Conservation (phyloP, 192 early-diverging fungal genomes). For the Coemansia javaensis region DNA sequence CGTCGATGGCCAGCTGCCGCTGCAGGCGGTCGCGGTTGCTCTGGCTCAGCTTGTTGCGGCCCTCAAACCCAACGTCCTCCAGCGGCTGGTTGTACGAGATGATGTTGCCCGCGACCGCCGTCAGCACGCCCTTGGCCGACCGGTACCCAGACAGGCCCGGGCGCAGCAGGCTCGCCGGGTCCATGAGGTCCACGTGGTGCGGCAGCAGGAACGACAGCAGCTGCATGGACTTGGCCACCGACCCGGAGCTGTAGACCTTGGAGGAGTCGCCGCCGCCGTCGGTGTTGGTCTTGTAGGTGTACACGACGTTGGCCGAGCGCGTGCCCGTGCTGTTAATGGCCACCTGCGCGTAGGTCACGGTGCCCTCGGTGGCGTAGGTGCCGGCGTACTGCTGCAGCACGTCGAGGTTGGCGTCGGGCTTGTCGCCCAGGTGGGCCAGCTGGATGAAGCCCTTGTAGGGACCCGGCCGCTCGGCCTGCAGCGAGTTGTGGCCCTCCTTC, state of each 20-base stretch:
- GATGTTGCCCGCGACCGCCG: constrained; percentile 42
- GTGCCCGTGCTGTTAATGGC: constrained; percentile 13
- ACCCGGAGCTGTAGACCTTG: constrained; percentile 2
- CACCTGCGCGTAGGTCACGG: constrained; percentile 45
- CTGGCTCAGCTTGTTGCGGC: constrained; percentile 14
- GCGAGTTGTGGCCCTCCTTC: constrained; percentile 2
- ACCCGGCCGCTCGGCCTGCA: neutral
- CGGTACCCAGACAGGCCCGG: constrained; percentile 39
- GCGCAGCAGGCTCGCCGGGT: constrained; percentile 1
- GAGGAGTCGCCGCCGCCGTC: constrained; percentile 20
- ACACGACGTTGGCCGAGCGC: constrained; percentile 28
- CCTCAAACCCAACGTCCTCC: constrained; percentile 24
- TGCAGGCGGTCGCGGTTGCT: constrained; percentile 23
- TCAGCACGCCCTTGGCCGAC: constrained; percentile 50
- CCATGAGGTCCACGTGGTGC: constrained; percentile 46
- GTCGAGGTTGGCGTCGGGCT: constrained; percentile 22
- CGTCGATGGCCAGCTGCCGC: constrained; percentile 38
- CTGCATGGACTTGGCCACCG: constrained; percentile 17
- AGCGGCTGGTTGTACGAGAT: constrained; percentile 47
- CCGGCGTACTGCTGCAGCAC: constrained; percentile 48
- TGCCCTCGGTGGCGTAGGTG: constrained; percentile 43
- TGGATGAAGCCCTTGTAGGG: constrained; percentile 44
- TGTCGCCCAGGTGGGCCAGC: constrained; percentile 46
- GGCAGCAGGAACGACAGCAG: constrained; percentile 47
- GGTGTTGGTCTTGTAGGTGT: constrained; percentile 41